Evolutionary conservation across 495 filamentous ascomycete species (phyloP), one percentile per base, ranked within the genome.

Genomic region (Ascodesmis nigricans): DNA sequence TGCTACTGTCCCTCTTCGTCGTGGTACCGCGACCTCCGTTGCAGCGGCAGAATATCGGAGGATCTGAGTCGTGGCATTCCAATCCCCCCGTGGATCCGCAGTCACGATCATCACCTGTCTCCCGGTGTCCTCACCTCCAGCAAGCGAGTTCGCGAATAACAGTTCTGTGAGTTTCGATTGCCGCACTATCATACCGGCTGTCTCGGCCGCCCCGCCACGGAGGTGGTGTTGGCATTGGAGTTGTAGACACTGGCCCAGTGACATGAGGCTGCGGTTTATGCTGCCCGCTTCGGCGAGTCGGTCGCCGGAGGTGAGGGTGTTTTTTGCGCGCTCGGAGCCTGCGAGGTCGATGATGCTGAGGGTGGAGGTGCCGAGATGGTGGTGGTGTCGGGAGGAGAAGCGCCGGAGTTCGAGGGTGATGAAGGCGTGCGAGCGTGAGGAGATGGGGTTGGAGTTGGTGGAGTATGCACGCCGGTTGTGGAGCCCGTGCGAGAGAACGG

Each of bases 241-340:
- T 53, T 97, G 87, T 44, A 97, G 61, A 52, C 90, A 95, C 51
- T 95, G 90, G 0, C 87, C 87, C 1, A 97, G 68, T 53, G 91
- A 93, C 90, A 97, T 97, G 47, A 97, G 55, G 46, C 74, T 82
- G 51, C 92, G 82, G 50, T 97, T 97, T 47, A 97, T 97, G 54
- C 91, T 92, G 11, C 87, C 90, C 14, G 87, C 90, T 55, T 97
- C 87, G 0, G 75, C 82, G 2, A 97, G 66, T 1, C 83, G 92
- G 0, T 80, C 72, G 13, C 87, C 84, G 0, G 79, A 75, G 13
- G 90, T 93, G 58, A 92, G 91, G 9, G 90, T 82, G 35, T 81
- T 80, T 45, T 81, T 64, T 14, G 84, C 83, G 35, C 87, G 73
- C 55, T 97, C 87, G 35, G 87, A 93, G 5, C 81, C 83, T 29